Evolutionary conservation across 1,284 basidiomycete species (phyloP).

Genomic region (Leccinum variabile): DNA sequence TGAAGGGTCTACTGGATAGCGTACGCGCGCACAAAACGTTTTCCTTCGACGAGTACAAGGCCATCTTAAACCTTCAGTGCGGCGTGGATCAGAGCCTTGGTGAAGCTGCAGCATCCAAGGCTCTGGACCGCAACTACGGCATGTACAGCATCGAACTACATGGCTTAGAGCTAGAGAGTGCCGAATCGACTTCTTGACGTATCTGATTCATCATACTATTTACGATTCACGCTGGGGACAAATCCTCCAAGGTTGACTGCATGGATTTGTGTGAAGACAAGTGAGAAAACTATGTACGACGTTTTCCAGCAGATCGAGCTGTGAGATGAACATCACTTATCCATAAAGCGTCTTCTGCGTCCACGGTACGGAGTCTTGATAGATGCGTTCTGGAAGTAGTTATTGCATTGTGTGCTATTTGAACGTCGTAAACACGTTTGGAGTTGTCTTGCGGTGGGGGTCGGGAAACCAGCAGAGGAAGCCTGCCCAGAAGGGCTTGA

Average conservation of each 20-base stretch:
- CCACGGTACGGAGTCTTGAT: constrained; percentile 28
- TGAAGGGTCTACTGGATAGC: constrained; percentile 71
- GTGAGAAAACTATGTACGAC: constrained; percentile 2
- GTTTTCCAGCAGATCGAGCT: background rate
- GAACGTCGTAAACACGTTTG: constrained; percentile 31
- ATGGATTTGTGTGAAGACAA: background rate
- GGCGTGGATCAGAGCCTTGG: constrained; percentile 65
- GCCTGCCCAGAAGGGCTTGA: constrained; percentile 52
- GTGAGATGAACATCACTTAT: constrained; percentile 22
- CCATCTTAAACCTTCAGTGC: constrained; percentile 85
- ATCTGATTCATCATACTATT: constrained; percentile 23
- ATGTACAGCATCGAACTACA: constrained; percentile 83
- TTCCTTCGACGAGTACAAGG: constrained; percentile 88
- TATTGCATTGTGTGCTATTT: constrained; percentile 33
- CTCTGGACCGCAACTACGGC: constrained; percentile 69
- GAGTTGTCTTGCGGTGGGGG: constrained; percentile 6
- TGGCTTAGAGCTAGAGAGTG: constrained; percentile 67
- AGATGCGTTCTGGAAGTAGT: constrained; percentile 16
- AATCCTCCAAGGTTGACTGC: background rate
- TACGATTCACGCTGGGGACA: constrained; percentile 2
- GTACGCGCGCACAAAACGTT: constrained; percentile 67
- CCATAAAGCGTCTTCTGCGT: constrained; percentile 39
- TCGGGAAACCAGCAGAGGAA: constrained; percentile 55
- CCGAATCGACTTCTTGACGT: constrained; percentile 27
- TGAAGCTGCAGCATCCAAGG: constrained; percentile 49